phyloP scores from a whole-genome alignment of 352 stramenopile genomes.

The Globisporangium cylindrosporum region DNA sequence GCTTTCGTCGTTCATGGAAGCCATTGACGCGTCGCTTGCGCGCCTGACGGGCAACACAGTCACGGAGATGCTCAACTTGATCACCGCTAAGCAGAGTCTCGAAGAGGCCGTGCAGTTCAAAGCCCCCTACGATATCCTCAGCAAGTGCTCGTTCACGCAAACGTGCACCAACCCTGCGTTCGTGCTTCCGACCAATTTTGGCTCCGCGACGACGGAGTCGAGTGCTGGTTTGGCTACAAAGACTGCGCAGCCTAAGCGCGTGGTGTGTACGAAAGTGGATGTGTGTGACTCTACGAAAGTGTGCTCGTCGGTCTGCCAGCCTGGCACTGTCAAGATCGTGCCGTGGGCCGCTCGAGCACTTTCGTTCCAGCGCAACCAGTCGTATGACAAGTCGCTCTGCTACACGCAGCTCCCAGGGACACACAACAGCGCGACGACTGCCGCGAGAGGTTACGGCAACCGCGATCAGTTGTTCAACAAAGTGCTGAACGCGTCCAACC shows the following conservation, averaged over 20 bases:
- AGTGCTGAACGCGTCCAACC: slow-evolving; percentile 48
- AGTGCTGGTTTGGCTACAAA: slow-evolving; percentile 22
- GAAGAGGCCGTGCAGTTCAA: slow-evolving; percentile 30
- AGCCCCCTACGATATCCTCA: slow-evolving; percentile 36
- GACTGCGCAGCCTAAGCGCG: slow-evolving; percentile 33
- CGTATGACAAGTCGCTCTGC: slow-evolving; percentile 73
- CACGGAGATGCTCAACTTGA: slow-evolving; percentile 49
- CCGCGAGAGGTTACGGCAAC: slow-evolving; percentile 67
- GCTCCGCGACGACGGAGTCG: slow-evolving; percentile 17
- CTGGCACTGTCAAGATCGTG: slow-evolving; percentile 49
- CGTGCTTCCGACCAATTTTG: slow-evolving; percentile 26
- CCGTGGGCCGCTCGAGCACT: slow-evolving; percentile 58
- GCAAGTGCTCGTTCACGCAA: slow-evolving; percentile 37
- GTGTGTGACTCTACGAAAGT: slow-evolving; percentile 61
- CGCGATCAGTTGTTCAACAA: slow-evolving; percentile 74
- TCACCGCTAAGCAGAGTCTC: slow-evolving; percentile 32
- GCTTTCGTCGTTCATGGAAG: slow-evolving; percentile 41
- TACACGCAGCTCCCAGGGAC: slow-evolving; percentile 58
- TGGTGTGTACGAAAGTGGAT: slow-evolving; percentile 51
- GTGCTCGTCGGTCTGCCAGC: slow-evolving; percentile 60
- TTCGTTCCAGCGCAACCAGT: slow-evolving; percentile 64
- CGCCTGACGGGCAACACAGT: slow-evolving; percentile 49
- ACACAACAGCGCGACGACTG: slow-evolving; percentile 77
- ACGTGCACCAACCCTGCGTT: slow-evolving; percentile 42
- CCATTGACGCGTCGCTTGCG: slow-evolving; percentile 39